Percentiles rank a stretch among this genome's conserved stretches.
These are phyloP conservation scores for Leccinum rimulosum DNA, from an alignment of 768 basidiomycete species.

Conservation along the genomic window DNA sequence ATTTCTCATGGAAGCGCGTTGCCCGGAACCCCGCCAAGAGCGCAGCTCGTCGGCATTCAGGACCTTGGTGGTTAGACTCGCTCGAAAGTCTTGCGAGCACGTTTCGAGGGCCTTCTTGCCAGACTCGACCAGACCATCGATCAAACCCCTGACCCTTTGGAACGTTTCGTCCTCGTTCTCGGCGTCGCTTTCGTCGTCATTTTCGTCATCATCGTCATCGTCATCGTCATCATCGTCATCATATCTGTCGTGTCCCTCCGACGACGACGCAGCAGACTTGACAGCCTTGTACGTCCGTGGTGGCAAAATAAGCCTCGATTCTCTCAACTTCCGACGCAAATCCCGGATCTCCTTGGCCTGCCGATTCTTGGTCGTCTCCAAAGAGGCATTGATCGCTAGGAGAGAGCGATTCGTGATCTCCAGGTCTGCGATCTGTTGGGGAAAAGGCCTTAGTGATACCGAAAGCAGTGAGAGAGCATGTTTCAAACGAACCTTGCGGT, in stretches of 20 bases:
- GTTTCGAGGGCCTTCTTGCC: conserved; percentile 63
- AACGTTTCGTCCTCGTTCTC: conserved; percentile 49
- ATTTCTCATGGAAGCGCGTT: conserved; percentile 12
- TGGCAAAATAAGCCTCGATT: conserved; percentile 76
- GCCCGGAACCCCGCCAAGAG: conserved; percentile 48
- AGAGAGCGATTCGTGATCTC: conserved; percentile 89
- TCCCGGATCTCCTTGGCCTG: conserved; percentile 87
- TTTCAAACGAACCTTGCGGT: conserved; percentile 63
- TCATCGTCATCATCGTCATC: conserved; percentile 34
- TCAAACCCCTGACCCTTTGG: conserved; percentile 56
- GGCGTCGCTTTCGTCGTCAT: conserved; percentile 40
- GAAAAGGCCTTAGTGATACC: conserved; percentile 3
- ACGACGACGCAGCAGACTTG: conserved; percentile 41
- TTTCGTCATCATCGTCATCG: conserved; percentile 35
- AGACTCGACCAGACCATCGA: conserved; percentile 59
- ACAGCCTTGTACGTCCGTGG: conserved; percentile 59
- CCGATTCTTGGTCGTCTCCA: conserved; percentile 76
- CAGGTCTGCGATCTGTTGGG: conserved; percentile 77
- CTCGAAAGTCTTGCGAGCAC: conserved; percentile 50
- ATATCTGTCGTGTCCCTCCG: conserved; percentile 43
- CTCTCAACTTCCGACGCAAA: conserved; percentile 76
- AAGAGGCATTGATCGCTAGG: conserved; percentile 76
- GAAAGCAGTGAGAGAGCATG: background rate
- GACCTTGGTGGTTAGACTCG: conserved; percentile 58
- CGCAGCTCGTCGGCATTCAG: conserved; percentile 71